Base-by-base conservation (phyloP, 805 yeast species). In the Saccharomycopsis selenospora region DNA sequence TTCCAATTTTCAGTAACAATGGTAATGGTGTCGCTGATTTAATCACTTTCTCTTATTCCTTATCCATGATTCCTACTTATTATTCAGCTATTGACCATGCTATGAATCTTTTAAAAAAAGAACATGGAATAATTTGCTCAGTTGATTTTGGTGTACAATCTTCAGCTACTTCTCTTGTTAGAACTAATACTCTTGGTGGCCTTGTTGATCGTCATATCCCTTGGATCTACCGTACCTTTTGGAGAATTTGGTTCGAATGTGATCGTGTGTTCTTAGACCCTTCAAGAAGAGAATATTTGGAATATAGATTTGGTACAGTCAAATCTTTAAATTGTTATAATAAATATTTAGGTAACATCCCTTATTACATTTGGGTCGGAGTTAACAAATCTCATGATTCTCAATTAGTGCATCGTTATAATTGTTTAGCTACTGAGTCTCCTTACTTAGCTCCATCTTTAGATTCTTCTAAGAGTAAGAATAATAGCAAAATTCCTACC, bases 221-320 rank as follows among this genome's bases (percentile, higher is more conserved):
- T 24, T 85, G 95, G 95, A 53, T 82, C 49, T 71, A 76, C 45
- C 72, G 95, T 61, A 83, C 86, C 26, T 86, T 85, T 61, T 85
- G 95, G 95, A 75, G 89, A 60, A 68, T 82, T 40, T 86, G 95
- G 95, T 85, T 86, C 63, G 95, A 85, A 64, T 82, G 82, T 46
- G 95, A 85, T 64, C 75, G 81, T 49, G 95, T 85, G 2, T 82
- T 78, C 58, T 72, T 85, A 56, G 95, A 85, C 60, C 79, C 89
- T 27, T 75, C 88, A 5, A 77, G 95, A 67, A 77, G 95, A 66
- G 88, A 82, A 59, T 85, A 85, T 65, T 72, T 86, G 58, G 95
- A 85, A 64, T 84, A 86, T 66, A 75, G 77, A 58, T 85, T 85
- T 59, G 95, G 95, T 27, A 86, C 95, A 18, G 66, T 86, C 59